A percentile compares a stretch with the other conserved stretches of the same genome.
Evolutionary conservation across 352 stramenopile genomes (phyloP).

Genomic region (Albugo laibachii): DNA sequence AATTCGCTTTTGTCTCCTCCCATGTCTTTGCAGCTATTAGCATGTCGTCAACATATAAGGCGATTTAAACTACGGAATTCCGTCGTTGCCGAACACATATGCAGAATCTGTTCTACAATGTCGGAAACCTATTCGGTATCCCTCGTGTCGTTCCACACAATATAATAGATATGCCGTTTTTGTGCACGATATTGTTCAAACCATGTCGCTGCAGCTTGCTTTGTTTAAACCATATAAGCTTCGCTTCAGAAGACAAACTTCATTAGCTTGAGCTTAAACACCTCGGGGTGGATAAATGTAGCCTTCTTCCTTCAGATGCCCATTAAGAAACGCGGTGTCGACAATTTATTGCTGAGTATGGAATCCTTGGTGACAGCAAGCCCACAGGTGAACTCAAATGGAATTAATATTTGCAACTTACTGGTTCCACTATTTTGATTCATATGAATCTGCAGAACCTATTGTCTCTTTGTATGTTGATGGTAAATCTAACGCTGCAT

Average conservation of each 20-base stretch:
- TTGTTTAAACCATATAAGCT: constrained; percentile 18
- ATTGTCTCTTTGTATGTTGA: background rate
- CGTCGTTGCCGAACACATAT: background rate
- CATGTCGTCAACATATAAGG: background rate
- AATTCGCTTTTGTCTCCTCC: background rate
- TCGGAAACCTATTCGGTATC: constrained; percentile 6
- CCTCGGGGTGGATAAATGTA: constrained; percentile 7
- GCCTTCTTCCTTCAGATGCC: constrained; percentile 1
- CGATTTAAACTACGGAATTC: background rate
- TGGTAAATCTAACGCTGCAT: background rate
- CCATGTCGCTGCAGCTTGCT: constrained; percentile 13
- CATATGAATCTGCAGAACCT: background rate
- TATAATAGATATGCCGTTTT: constrained; percentile 4
- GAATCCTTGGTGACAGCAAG: constrained; percentile 6
- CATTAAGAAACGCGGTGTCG: constrained; percentile 6
- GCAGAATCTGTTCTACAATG: background rate
- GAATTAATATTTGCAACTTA: constrained; percentile 9
- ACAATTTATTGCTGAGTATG: constrained; percentile 9
- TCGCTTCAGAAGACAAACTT: background rate
- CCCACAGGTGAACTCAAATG: constrained; percentile 8
- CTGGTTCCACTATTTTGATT: constrained; percentile 10
- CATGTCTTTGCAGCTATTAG: background rate
- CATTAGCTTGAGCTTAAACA: background rate
- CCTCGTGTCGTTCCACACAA: too few species aligned
- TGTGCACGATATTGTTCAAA: constrained; percentile 13